These are phyloP conservation scores for Lactifluus rugatus DNA, from an alignment of 768 basidiomycete species.

Conservation along the genomic window DNA sequence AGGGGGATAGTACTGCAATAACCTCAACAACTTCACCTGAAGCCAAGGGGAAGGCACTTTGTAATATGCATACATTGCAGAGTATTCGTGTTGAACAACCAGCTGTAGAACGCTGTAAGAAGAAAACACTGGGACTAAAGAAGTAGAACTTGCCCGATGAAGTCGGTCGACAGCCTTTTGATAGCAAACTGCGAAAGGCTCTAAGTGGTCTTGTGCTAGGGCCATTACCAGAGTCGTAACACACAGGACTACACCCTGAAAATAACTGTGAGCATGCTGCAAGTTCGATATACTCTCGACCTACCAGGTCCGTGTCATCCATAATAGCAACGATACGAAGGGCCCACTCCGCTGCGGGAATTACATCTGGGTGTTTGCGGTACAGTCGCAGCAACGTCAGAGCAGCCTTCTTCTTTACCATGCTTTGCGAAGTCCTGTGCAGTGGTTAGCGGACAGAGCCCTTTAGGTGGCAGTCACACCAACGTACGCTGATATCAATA, in stretches of 20 bases:
- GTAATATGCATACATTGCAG: slow-evolving; percentile 89
- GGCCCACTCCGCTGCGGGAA: slow-evolving; percentile 93
- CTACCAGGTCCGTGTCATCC: slow-evolving; percentile 83
- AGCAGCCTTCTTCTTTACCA: slow-evolving; percentile 98
- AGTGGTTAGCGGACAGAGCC: slow-evolving; percentile 16
- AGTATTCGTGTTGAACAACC: slow-evolving; percentile 83
- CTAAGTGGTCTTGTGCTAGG: slow-evolving; percentile 86
- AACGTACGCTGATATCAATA: slow-evolving; percentile 86
- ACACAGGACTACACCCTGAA: slow-evolving; percentile 86
- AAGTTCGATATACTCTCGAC: slow-evolving; percentile 6
- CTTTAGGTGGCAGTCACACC: not conserved
- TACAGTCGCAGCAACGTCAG: slow-evolving; percentile 87
- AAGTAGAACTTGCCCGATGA: slow-evolving; percentile 46
- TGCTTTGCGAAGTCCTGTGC: slow-evolving; percentile 78
- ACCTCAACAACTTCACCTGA: slow-evolving; percentile 87
- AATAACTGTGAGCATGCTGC: not conserved
- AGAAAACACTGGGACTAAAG: not conserved
- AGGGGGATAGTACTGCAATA: slow-evolving; percentile 93
- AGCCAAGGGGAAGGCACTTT: slow-evolving; percentile 97
- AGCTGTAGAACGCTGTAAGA: slow-evolving; percentile 40
- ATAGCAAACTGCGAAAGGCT: slow-evolving; percentile 86
- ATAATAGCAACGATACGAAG: slow-evolving; percentile 89
- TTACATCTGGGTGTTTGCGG: slow-evolving; percentile 90
- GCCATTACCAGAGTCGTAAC: slow-evolving; percentile 91
- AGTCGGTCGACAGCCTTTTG: slow-evolving; percentile 90